These are phyloP conservation scores for Ligustrum vulgare DNA, from an alignment of 257 asterid species.

Conservation along the genomic window DNA sequence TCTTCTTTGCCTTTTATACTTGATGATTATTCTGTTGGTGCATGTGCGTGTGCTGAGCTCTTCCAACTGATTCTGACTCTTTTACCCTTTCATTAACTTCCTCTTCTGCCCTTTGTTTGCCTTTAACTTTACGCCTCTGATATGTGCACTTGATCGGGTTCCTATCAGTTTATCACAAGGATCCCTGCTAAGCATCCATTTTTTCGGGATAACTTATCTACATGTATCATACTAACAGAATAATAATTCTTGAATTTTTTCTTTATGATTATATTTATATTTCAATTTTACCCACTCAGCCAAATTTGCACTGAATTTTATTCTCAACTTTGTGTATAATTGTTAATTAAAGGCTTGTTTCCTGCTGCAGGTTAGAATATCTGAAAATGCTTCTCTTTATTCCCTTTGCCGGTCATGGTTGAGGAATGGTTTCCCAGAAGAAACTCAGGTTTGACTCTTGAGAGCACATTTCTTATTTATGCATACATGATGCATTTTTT, in stretches of 20 bases:
- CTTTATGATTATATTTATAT: not conserved
- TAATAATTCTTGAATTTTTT: not conserved
- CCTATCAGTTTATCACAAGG: too few relatives aligned
- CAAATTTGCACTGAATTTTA: not conserved
- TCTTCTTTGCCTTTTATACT: too few relatives aligned
- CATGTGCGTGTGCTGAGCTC: too few relatives aligned
- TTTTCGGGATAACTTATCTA: not conserved
- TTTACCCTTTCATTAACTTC: too few relatives aligned
- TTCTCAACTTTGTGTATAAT: not conserved
- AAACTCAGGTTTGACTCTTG: not conserved
- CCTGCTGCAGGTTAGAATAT: not conserved
- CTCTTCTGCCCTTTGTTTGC: too few relatives aligned
- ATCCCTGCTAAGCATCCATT: not conserved
- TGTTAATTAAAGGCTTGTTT: not conserved
- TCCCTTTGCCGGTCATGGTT: constrained; percentile 7
- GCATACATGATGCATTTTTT: not conserved
- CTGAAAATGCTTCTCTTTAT: not conserved
- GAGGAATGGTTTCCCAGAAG: constrained; percentile 2
- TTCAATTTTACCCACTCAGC: not conserved
- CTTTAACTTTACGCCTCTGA: too few relatives aligned
- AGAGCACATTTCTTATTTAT: not conserved
- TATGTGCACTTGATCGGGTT: too few relatives aligned
- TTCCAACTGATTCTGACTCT: too few relatives aligned
- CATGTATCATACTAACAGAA: not conserved
- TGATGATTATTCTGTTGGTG: too few relatives aligned